Evolutionary conservation across 2,329 filamentous ascomycete genomes (phyloP), one percentile per base, ranked within the genome.

Genomic region (Colletotrichum orbiculare): DNA sequence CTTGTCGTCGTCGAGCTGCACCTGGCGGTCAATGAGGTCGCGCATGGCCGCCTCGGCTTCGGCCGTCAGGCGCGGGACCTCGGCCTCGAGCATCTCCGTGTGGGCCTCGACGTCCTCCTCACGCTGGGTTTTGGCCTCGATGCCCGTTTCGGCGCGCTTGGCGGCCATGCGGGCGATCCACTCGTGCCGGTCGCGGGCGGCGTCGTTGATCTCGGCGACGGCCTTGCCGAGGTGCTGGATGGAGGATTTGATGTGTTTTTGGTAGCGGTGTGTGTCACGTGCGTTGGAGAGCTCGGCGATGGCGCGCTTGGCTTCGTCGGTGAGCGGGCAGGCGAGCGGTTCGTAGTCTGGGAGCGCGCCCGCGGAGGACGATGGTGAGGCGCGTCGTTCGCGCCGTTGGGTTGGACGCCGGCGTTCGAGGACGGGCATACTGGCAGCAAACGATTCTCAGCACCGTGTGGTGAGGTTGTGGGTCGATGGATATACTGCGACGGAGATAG

Each of bases 151-250:
- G 10, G 72, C 71, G 10, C 81, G 77, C 60, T 77, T 79, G 43
- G 77, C 70, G 4, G 67, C 73, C 13, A 75, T 59, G 8, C 68
- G 67, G 9, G 73, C 72, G 6, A 82, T 74, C 8, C 73, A 69
- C 3, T 74, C 71, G 8, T 72, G 75, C 66, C 80, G 76, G n/a
- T 75, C 72, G 37, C 73, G 73, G 2, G 82, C 68, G 6, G 75
- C 74, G 58, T 87, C 85, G 69, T 87, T 84, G 69, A 87, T 75
- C 69, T 80, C 79, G 53, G 79, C 78, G 11, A 87, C 80, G 61
- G 74, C 78, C 45, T 76, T 75, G 35, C 79, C 79, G 13, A 87
- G 77, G 8, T 83, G 71, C 7, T 76, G 73, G 41, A 80, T 68
- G 6, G 83, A 80, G 33, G 81, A 75, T 54, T 77, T 77, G 37